phyloP scores from a whole-genome alignment of 345 rosid species.

The Pugionium cornutum region DNA sequence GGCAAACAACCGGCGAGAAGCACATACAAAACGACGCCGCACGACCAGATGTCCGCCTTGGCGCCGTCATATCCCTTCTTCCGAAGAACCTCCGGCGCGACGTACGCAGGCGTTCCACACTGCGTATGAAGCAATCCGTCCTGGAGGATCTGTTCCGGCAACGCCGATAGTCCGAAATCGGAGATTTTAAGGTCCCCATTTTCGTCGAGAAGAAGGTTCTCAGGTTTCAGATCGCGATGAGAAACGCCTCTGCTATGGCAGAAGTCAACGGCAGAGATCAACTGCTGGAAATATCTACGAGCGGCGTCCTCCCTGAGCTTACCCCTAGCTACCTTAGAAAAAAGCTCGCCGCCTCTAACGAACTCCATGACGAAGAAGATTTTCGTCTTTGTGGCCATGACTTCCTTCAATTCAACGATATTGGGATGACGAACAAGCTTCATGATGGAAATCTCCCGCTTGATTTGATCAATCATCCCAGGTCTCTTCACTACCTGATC shows the following conservation, averaged over 20 bases:
- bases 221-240: constrained; percentile 87
- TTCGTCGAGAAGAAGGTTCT: constrained; percentile 71
- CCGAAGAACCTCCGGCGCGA: constrained; percentile 90
- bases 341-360: constrained; percentile 78
- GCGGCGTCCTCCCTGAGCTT: constrained; percentile 57
- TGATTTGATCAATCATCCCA: constrained; percentile 73
- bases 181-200: constrained; percentile 71
- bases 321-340: constrained; percentile 58
- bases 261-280: constrained; percentile 71
- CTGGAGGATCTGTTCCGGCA: constrained; percentile 67
- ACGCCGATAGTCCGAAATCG: constrained; percentile 82
- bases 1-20: constrained; percentile 73
- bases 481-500: constrained; percentile 46
- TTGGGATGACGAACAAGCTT: constrained; percentile 74
- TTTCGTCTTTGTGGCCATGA: constrained; percentile 68
- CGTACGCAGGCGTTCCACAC: constrained; percentile 88
- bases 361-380: constrained; percentile 87
- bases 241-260: constrained; percentile 86
- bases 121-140: constrained; percentile 84
- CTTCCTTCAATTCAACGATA: constrained; percentile 68
- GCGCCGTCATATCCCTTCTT: constrained; percentile 86
- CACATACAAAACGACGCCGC: constrained; percentile 78
- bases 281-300: constrained; percentile 68
- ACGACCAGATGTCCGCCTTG: constrained; percentile 83
- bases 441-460: constrained; percentile 76